Base-by-base conservation (phyloP, 2,329 filamentous ascomycete species). In the Lachnellula occidentalis region DNA sequence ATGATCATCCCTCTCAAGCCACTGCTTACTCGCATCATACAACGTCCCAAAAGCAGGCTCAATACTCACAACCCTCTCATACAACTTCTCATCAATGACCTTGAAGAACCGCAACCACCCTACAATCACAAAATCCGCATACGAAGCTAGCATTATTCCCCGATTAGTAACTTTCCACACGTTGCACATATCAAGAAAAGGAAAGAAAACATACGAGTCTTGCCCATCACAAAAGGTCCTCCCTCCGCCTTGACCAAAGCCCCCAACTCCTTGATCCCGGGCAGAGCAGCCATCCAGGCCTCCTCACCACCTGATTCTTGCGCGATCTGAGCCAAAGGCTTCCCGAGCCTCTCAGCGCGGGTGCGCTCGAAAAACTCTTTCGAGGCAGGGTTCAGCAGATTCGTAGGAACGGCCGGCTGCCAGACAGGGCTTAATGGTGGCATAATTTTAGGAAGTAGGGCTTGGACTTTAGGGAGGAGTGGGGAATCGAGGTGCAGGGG, bases 201-300 rank as follows among this genome's bases (percentile, higher is more conserved):
- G 19, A 22, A 17, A 14, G 21, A 17, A 24, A 34, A 62, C 60
- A 50, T 45, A 66, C 60, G 51, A 36, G 74, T 75, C 46, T 77
- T 69, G 0, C 86, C 86, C 57, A 79, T 48, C 52, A 88, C 81
- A 65, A 81, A 88, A 0, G 81, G 80, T 0, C 86, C 86, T 0
- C 76, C 74, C 0, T 71, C 65, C 37, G 78, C 78, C 69, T 83
- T 55, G 12, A 64, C 22, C 14, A 62, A 9, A 11, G 24, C 45
- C 3, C 50, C 63, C 17, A 66, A 36, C 24, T 59, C 78, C 61
- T 77, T 76, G 58, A 88, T 63, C 51, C 82, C 60, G 1, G 66
- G 72, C 47, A 72, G 68, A 0, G 75, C 77, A 0, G 67, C 67
- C 12, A 74, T 69, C 76, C 78, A 87, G 0, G 73, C 74, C 19